Base-by-base conservation (phyloP, 2,329 filamentous ascomycete genomes). In the Penicillium fuscoglaucum region DNA sequence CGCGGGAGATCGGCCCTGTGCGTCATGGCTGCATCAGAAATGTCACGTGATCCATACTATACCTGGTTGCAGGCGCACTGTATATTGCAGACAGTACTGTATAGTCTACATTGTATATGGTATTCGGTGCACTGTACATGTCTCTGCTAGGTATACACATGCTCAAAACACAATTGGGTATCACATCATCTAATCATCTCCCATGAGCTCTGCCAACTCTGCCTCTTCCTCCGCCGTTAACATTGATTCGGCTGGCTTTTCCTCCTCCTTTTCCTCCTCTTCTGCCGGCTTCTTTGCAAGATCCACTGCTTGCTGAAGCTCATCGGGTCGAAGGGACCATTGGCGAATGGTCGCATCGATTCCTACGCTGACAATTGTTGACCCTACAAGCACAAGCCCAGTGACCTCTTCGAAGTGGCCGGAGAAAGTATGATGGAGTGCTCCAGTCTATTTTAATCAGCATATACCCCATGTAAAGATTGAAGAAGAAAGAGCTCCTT, bases 371-470 rank as follows among this genome's bases (percentile, higher is more conserved):
- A 90, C 86, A 12, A 96, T 78, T 4, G 72, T 76, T 45, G 74
- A 74, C 2, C 74, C 77, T 21, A 92, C 72, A 50, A 96, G 72
- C 1, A 89, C 80, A 44, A 98, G 76, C 37, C 88, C 91, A 1
- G 91, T 97, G 15, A 99, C 88, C 74, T 98, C 95, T 70, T 99
- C 92, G 70, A 86, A 98, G 77, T 99, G 95, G 0, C 95, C 95
- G 39, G 85, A 83, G 60, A 93, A 87, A 8, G 84, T 83, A 72
- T 90, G 90, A 70, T 89, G 84, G 33, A 96, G 79, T 71, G 88
- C 86, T 5, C 90, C 91, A 9, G 86, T 88, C 60, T 86, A 71
- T 45, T 47, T 33, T 40, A 37, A 56, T 83, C 78, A 70, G 66
- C 15, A 57, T 35, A 39, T 15, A 21, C 39, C 39, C 35, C 17